These are phyloP conservation scores for Fusarium staphyleae DNA, from an alignment of 2,329 filamentous ascomycete genomes.

Conservation along the genomic window DNA sequence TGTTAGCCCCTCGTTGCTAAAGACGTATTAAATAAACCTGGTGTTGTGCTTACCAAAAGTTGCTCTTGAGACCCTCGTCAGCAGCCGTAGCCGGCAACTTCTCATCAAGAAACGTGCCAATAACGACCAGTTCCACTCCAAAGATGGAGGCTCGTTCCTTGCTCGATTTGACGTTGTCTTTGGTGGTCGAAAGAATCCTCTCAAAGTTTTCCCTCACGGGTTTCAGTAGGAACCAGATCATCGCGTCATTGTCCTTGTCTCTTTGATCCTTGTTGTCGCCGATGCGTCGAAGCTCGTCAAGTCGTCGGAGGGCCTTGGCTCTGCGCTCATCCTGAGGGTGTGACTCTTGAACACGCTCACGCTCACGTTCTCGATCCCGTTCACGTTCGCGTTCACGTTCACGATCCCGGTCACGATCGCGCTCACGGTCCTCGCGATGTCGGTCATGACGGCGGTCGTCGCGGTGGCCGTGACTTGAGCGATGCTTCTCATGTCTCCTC, in stretches of 20 bases:
- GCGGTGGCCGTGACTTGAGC: slow-evolving; percentile 28
- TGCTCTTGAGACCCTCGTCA: slow-evolving; percentile 54
- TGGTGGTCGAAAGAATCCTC: slow-evolving; percentile 66
- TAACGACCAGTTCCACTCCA: slow-evolving; percentile 65
- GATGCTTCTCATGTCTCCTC: slow-evolving; percentile 33
- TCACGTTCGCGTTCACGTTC: slow-evolving; percentile 38
- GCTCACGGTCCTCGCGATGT: slow-evolving; percentile 33
- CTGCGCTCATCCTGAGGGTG: slow-evolving; percentile 51
- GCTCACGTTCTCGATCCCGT: slow-evolving; percentile 32
- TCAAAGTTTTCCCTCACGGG: slow-evolving; percentile 67
- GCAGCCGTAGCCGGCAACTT: slow-evolving; percentile 52
- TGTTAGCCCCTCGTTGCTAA: slow-evolving; percentile 26
- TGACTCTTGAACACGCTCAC: slow-evolving; percentile 37
- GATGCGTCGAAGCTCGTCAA: slow-evolving; percentile 54
- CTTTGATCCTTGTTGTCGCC: slow-evolving; percentile 59
- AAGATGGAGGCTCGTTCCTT: slow-evolving; percentile 68
- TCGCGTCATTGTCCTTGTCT: slow-evolving; percentile 53
- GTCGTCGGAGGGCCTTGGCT: slow-evolving; percentile 50
- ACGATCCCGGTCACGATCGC: slow-evolving; percentile 44
- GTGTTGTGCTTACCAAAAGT: slow-evolving; percentile 56
- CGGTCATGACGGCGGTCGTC: slow-evolving; percentile 41
- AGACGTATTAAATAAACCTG: background rate
- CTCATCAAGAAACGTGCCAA: slow-evolving; percentile 67
- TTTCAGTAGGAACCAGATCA: slow-evolving; percentile 60
- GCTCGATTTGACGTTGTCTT: slow-evolving; percentile 67